These are phyloP conservation scores for Geopyxis carbonaria DNA, from an alignment of 495 filamentous ascomycete species.

Conservation along the genomic window DNA sequence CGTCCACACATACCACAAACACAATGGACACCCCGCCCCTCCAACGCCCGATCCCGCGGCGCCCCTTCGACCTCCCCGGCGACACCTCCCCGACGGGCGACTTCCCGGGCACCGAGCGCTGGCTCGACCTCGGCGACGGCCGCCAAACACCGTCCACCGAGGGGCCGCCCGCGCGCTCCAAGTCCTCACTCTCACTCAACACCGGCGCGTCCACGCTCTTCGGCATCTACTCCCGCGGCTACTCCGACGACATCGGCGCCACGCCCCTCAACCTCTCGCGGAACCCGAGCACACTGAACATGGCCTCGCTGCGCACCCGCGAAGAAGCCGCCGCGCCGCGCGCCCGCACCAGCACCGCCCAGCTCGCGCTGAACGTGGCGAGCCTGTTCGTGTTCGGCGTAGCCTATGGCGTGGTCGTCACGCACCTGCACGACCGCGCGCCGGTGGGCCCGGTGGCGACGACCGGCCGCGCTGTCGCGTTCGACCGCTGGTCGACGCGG, in stretches of 20 bases:
- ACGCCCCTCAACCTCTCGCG: conserved; percentile 26
- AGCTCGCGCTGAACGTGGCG: conserved; percentile 50
- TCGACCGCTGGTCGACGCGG: conserved; percentile 37
- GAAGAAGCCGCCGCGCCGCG: conserved; percentile 3
- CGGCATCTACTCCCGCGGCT: conserved; percentile 77
- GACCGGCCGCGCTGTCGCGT: conserved; percentile 32
- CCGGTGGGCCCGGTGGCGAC: conserved; percentile 46
- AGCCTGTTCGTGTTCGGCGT: conserved; percentile 69
- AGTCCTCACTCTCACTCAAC: conserved; percentile 73
- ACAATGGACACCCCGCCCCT: conserved; percentile 29
- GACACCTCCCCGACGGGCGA: conserved; percentile 36
- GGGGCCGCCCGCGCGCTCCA: conserved; percentile 39
- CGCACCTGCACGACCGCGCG: conserved; percentile 59
- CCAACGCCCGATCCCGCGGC: conserved; percentile 55
- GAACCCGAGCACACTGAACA: conserved; percentile 12
- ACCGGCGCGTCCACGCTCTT: conserved; percentile 74
- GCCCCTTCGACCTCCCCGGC: conserved; percentile 49
- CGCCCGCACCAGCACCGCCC: conserved; percentile 54
- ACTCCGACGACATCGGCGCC: conserved; percentile 29
- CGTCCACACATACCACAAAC: background rate
- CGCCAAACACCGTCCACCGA: conserved; percentile 9
- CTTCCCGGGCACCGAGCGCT: conserved; percentile 32
- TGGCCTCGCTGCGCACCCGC: conserved; percentile 7
- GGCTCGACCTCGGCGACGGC: conserved; percentile 3
- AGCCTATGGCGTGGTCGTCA: conserved; percentile 68